Evolutionary conservation across 2,329 filamentous ascomycete species (phyloP).

Genomic region (Calonectria pauciramosa): DNA sequence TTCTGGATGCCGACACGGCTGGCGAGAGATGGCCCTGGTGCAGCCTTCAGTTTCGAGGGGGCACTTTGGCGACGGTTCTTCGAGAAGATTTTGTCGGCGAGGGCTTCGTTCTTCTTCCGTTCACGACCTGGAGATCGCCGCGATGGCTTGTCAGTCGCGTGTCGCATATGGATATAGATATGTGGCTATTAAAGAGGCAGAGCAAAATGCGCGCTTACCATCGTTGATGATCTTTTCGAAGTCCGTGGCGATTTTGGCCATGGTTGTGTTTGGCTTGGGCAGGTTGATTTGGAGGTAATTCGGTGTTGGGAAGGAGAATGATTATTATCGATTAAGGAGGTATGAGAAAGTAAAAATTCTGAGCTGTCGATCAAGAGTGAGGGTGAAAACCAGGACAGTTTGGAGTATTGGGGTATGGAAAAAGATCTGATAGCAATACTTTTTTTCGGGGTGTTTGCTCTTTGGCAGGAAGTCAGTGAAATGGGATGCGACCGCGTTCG

Average conservation of each 20-base stretch:
- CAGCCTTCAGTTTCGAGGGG: constrained; percentile 61
- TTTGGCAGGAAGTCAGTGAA: constrained; percentile 30
- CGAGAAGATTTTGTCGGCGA: constrained; percentile 81
- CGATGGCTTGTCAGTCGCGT: constrained; percentile 11
- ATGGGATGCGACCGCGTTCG: constrained; percentile 43
- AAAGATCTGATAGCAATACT: constrained; percentile 9
- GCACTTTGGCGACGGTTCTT: constrained; percentile 71
- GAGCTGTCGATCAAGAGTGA: not conserved
- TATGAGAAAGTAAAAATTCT: not conserved
- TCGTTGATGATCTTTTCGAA: constrained; percentile 70
- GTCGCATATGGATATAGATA: not conserved
- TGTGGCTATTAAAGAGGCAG: too few relatives aligned
- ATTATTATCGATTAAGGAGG: not conserved
- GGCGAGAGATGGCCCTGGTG: constrained; percentile 70
- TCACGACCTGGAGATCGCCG: constrained; percentile 65
- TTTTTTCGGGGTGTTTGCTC: constrained; percentile 16
- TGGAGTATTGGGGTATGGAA: not conserved
- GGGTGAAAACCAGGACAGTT: not conserved
- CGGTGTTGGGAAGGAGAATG: not conserved
- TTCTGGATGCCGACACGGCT: constrained; percentile 82
- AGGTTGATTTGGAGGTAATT: not conserved
- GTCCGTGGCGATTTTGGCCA: constrained; percentile 61
- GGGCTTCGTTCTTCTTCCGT: constrained; percentile 77
- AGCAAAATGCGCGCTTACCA: constrained; percentile 51
- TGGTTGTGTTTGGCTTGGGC: constrained; percentile 39